Base-by-base conservation (phyloP, 768 basidiomycete genomes). In the Cyathus striatus region DNA sequence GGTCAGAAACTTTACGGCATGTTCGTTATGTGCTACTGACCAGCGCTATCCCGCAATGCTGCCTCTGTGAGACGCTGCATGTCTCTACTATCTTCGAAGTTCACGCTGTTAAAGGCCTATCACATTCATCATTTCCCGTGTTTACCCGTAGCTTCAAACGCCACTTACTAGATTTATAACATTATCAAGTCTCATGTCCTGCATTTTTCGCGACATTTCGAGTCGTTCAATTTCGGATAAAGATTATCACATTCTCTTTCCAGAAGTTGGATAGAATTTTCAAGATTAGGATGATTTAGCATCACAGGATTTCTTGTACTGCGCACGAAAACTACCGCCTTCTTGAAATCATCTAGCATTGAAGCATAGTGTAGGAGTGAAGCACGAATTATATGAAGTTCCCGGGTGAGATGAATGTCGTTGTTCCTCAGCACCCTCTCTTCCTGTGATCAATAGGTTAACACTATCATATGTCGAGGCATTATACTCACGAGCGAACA, bases 331-430 rank as follows among this genome's bases (percentile, higher is more conserved):
- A 52, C 10, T 13, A 79, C 71, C 0, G 75, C 58, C 50, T 77
- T 74, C 10, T 54, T 55, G 49, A 80, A 78, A 46, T 76, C 72
- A 17, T 70, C 61, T 23, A 79, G 60, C n/a, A 80, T 62, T 4
- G 70, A 66, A 5, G 65, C 62, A 52, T 79, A 77, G 52, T 78
- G 73, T 7, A 81, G 63, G 12, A 72, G 64, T 43, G 76, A 75
- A 1, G 78, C 78, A 33, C 72, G 74, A 41, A 81, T 63, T 42
- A 73, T 62, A 47, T 81, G 76, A 35, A 81, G 60, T 38, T 74
- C 66, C 16, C 61, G 71, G 4, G 79, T 78, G 16, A 76, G 62
- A 12, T 49, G 39, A 43, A 66, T 54, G 32, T 66, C 62, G 33
- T 61, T 59, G 18, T 60, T 70, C n/a, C 47, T 40, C 16, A 73